These are phyloP conservation scores for Nepenthes gracilis DNA, from an alignment of 148 eudicot genomes.

Conservation along the genomic window DNA sequence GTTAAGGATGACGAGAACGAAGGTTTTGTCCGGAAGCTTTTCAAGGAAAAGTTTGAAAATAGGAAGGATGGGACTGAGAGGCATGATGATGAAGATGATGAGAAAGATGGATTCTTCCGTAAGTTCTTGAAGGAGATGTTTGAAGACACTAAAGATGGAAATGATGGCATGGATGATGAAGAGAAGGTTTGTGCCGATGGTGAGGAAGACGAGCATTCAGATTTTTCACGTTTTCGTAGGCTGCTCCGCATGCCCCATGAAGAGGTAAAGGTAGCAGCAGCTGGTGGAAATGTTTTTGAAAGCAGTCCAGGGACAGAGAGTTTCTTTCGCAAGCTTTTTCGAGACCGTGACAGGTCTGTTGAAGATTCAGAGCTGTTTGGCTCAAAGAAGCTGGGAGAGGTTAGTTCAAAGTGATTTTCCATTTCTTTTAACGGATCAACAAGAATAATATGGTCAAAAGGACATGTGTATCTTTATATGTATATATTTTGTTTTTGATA, in stretches of 20 bases:
- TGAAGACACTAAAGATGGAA: constrained; percentile 63
- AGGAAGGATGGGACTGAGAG: constrained; percentile 34
- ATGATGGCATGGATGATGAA: constrained; percentile 43
- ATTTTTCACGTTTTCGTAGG: constrained; percentile 63
- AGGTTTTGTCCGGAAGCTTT: constrained; percentile 18
- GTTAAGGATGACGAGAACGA: constrained; percentile 42
- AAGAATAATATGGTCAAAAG: too few species aligned
- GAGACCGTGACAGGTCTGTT: constrained; percentile 87
- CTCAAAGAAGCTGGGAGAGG: constrained; percentile 60
- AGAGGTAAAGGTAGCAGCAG: constrained; percentile 38
- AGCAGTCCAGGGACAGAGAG: constrained; percentile 97
- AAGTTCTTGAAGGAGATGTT: constrained; percentile 76
- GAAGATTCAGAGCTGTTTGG: constrained; percentile 92
- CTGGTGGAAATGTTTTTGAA: constrained; percentile 46
- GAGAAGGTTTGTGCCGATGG: constrained; percentile 46
- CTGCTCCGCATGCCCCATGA: constrained; percentile 83
- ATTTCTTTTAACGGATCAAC: constrained; percentile 4
- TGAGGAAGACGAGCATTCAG: constrained; percentile 81
- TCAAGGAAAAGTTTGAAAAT: constrained; percentile 35
- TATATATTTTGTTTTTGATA: too few species aligned
- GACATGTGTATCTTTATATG: too few species aligned
- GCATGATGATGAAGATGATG: constrained; percentile 54
- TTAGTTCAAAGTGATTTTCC: constrained; percentile 25
- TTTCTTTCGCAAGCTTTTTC: constrained; percentile 85
- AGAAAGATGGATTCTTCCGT: constrained; percentile 80